Base-by-base conservation (phyloP, 2,329 filamentous ascomycete species). In the Pseudopyricularia javanii region DNA sequence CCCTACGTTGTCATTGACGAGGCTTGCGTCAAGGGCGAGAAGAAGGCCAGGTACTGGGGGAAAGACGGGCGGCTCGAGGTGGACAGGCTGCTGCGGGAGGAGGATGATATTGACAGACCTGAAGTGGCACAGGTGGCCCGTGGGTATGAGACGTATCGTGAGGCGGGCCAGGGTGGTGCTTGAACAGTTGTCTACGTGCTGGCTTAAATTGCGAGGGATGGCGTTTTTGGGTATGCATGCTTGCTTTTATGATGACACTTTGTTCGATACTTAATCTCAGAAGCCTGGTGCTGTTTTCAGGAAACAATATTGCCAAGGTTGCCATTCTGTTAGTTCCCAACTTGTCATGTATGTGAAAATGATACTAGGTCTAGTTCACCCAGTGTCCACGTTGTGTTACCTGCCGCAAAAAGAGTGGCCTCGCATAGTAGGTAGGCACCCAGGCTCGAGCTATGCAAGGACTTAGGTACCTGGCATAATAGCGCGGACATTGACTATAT, bases 1-100 rank as follows among this genome's bases (percentile, higher is more conserved):
- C 80, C 85, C 22, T 88, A 86, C 59, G 84, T 89, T 2, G 73
- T 90, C 8, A 79, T 91, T 43, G 88, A 85, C 0, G 83, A 89
- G 62, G 76, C 71, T 2, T 85, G 84, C 32, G 84, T 86, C 1
- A 72, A 72, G 20, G 80, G 84, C 12, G 72, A 74, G 24, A 82
- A 82, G 59, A 80, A 76, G 66, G 72, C 73, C 1, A 67, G 67
- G 0, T 83, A 82, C 57, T 84, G 80, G 79, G 84, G 83, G 2
- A 83, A 87, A 56, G 86, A 86, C 14, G 79, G 87, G 1, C 72
- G 78, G 6, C 78, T 85, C 47, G 83, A 88, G 63, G 73, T 89
- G 56, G 83, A 88, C 61, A 75, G 82, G 48, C 75, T 81, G 17
- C 73, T 86, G 50, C 74, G 79, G 49, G 83, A 86, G 55, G 86